Base-by-base conservation (phyloP, 441 rosid genomes). In the Croton laevigatus region DNA sequence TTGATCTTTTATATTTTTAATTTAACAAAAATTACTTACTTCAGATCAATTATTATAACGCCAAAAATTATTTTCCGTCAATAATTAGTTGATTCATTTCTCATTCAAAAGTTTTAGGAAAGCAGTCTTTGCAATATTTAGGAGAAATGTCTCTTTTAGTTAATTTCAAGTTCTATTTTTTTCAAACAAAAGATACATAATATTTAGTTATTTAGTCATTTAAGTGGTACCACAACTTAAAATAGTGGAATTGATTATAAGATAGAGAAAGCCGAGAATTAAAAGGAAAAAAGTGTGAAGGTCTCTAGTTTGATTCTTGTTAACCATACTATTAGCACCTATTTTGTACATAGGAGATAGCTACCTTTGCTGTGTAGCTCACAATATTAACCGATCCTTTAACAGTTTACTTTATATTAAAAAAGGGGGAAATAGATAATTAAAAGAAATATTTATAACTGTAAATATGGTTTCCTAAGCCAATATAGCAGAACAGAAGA, bases 121-220 rank as follows among this genome's bases (percentile, higher is more conserved):
- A 78, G 67, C 65, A 68, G 75, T 71, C 79, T 79, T 76, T 70
- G 81, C 64, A 67, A 71, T 68, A 27, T 27, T 27, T 27, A 73
- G 82, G 84, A 76, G 87, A 83, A 83, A 67, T 63, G 84, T 81
- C 86, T 27, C 76, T 72, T 83, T 72, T 72, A 80, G 34, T 63
- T 65, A 62, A 27, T 49, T 19, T n/a, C 57, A 52, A 52, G 5
- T 52, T n/a, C 6, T 13, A 12, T 48, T 48, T 13, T n/a, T 64
- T 79, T 17, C 11, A 27, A 27, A 27, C 32, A 27, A 27, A 27
- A 27, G 1, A 27, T 27, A 27, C 2, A 27, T 27, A 27, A 27
- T 27, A 27, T 27, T 27, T 27, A 27, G 32, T 36, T 9, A 13
- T 55, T 32, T 13, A 20, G 55, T 79, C 80, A 83, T 80, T 83